Evolutionary conservation across 108 stramenopile genomes (phyloP), one percentile per base, ranked within the genome.

Genomic region (Chaetoceros muelleri): DNA sequence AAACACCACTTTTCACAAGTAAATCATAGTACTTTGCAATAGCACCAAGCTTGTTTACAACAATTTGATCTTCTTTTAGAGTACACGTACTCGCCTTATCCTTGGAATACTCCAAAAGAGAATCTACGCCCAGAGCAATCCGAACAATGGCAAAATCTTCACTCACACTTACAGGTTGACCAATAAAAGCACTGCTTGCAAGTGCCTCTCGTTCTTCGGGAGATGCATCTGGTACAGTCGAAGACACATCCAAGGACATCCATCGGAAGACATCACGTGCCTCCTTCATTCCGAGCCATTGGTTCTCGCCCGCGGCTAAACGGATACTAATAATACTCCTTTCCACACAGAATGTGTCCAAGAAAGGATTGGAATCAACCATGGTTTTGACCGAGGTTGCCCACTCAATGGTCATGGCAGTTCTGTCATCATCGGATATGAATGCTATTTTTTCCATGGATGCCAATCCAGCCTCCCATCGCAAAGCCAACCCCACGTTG

Each of bases 391-490:
- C 82, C 19, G 44, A 44, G 0, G 22, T 30, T 19, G 79, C 76
- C 82, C 82, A 84, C 48, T 75, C 74, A 22, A 73, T 44, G 46
- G 75, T 63, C 25, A 78, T 71, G 25, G 57, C 64, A 5, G 51
- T 61, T 64, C 59, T 52, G 20, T 46, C 31, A 2, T 53, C 48
- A 64, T 78, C 74, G 13, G 81, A 62, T 55, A 62, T 58, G 22
- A 52, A 28, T 0, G 66, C 61, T 24, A 84, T 27, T 16, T 72
- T 69, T 63, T 84, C 82, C 82, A 84, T 84, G 22, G 73, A 78
- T 45, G 76, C 74, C 55, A 84, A 67, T 26, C 82, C 82, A 2
- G 82, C 82, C 44, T 84, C 79, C 82, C 82, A 84, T 65, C 82
- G 65, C 30, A 84, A 50, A 28, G 73, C 82, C 25, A 84, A 48